Conservation (phyloP, 78 protist species). For the Pigoraptor vietnamica region DNA sequence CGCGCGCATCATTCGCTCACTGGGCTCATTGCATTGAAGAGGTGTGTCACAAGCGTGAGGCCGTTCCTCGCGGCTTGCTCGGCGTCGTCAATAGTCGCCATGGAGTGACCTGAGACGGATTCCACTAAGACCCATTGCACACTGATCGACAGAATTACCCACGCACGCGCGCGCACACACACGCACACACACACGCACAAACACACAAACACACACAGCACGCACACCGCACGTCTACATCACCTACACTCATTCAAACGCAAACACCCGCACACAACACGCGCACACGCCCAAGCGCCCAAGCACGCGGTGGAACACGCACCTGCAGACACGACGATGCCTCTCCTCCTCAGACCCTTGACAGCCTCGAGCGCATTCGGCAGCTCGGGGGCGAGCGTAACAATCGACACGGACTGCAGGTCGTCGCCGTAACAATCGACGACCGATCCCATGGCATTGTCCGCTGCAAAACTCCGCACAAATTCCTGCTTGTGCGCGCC, state of each 20-base stretch:
- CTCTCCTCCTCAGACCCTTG: not conserved
- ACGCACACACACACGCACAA: too few species aligned
- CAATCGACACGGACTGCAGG: conserved; percentile 5
- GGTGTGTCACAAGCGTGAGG: not conserved
- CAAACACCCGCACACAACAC: too few species aligned
- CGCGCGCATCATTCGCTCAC: not conserved
- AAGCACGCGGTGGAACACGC: not conserved
- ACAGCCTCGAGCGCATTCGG: not conserved
- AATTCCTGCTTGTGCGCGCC: conserved; percentile 17
- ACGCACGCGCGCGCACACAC: too few species aligned
- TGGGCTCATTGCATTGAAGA: conserved; percentile 28
- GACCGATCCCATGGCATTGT: not conserved
- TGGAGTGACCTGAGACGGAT: conserved; percentile 5
- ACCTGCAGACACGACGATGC: conserved; percentile 13
- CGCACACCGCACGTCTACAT: too few species aligned
- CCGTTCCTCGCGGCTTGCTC: not conserved
- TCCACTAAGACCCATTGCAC: too few species aligned
- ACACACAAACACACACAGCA: too few species aligned
- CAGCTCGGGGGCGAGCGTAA: conserved; percentile 35
- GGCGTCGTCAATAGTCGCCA: not conserved
- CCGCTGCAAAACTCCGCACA: not conserved
- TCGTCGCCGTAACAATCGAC: not conserved
- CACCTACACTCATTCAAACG: too few species aligned
- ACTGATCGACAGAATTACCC: too few species aligned
- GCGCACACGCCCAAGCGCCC: too few species aligned